These are phyloP conservation scores for Suaeda aralocaspica DNA, from an alignment of 148 eudicot species.

Conservation along the genomic window DNA sequence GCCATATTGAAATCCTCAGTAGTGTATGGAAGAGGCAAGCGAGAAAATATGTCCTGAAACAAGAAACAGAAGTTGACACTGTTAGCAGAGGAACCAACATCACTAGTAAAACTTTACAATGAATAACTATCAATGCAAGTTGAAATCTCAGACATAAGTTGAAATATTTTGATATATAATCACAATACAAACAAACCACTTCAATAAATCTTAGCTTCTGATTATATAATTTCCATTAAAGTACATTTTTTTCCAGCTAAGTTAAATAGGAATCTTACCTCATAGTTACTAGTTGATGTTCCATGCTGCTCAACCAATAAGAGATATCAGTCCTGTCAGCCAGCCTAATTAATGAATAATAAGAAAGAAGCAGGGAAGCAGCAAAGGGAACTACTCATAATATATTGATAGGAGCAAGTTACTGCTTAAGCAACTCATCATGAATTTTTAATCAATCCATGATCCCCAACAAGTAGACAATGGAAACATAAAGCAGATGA, in stretches of 20 bases:
- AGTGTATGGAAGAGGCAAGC: conserved; percentile 61
- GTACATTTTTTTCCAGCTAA: background rate
- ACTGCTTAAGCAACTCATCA: background rate
- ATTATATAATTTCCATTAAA: too few relatives aligned
- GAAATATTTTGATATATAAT: background rate
- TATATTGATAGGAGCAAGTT: background rate
- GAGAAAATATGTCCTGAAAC: conserved; percentile 52
- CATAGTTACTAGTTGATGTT: conserved; percentile 36
- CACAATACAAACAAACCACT: background rate
- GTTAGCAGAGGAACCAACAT: background rate
- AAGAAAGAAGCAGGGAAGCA: conserved; percentile 23
- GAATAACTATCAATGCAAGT: background rate
- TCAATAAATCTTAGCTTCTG: background rate
- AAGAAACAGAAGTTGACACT: conserved; percentile 13
- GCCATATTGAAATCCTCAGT: conserved; percentile 72
- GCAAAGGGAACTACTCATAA: conserved; percentile 16
- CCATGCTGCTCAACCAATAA: conserved; percentile 67
- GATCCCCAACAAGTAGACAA: background rate
- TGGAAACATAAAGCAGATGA: background rate
- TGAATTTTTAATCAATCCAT: background rate
- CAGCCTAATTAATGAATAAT: conserved; percentile 58
- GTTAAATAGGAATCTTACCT: conserved; percentile 50
- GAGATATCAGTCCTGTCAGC: conserved; percentile 68
- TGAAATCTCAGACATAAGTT: background rate
- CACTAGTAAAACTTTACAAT: background rate